A percentile compares a stretch with the other conserved stretches of the same genome.
These are phyloP conservation scores for Clavispora vitiphila DNA, from an alignment of 805 yeast genomes.

Conservation along the genomic window DNA sequence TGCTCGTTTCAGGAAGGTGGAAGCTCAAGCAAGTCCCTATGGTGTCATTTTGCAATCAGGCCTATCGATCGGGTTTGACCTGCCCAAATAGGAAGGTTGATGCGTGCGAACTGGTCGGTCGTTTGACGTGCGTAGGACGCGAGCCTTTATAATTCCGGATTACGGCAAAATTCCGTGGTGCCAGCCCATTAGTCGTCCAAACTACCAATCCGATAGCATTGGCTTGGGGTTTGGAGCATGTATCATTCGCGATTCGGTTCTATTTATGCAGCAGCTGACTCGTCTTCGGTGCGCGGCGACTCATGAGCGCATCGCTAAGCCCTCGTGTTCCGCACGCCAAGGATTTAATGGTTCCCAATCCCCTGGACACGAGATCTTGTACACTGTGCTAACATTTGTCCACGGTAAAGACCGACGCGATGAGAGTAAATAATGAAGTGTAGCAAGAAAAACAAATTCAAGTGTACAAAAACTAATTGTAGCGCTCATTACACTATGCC, in stretches of 20 bases:
- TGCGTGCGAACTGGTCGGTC: background rate
- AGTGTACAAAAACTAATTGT: too few species aligned
- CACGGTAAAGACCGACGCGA: too few species aligned
- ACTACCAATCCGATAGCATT: too few species aligned
- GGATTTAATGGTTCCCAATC: too few species aligned
- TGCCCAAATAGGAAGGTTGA: background rate
- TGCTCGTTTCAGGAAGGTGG: background rate
- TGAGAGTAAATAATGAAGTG: too few species aligned
- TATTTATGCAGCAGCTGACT: background rate
- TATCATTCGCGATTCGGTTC: background rate
- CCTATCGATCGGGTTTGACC: background rate
- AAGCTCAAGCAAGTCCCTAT: background rate
- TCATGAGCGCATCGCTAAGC: too few species aligned
- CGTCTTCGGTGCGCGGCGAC: too few species aligned
- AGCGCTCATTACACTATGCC: too few species aligned
- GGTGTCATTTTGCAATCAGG: slow-evolving; percentile 1
- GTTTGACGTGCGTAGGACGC: background rate
- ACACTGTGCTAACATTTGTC: too few species aligned
- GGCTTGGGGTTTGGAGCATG: background rate
- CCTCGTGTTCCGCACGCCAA: too few species aligned
- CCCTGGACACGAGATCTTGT: too few species aligned
- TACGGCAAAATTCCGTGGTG: background rate
- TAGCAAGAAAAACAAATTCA: too few species aligned
- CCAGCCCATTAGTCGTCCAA: background rate
- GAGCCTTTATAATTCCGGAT: background rate